Evolutionary conservation across 108 stramenopile species (phyloP), one percentile per base, ranked within the genome.

Genomic region (Fistulifera pelliculosa): DNA sequence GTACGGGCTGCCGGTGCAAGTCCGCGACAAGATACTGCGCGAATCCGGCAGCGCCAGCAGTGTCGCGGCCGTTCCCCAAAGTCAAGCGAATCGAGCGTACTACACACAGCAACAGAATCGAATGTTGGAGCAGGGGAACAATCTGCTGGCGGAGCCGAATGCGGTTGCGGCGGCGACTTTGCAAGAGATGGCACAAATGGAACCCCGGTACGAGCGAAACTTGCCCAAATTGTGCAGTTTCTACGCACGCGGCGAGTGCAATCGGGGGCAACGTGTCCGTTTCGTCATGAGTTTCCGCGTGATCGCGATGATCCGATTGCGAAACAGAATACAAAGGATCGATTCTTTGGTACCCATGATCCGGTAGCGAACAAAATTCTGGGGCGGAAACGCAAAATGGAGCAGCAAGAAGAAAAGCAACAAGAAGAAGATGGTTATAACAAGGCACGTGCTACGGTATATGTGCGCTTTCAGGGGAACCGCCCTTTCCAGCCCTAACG

Each of bases 271-370:
- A 71, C 70, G 18, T 98, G 97, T 73, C 97, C 97, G 1, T 98
- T 96, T 69, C 91, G 96, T n/a, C 96, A 97, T 66, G 96, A 95
- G 71, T 81, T 94, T 90, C 94, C 94, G 1, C 70, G 80, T 43
- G 94, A 95, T 75, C 79, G 81, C 52, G 89, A 90, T 38, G 93
- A 94, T 62, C 91, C 93, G 2, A 68, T 94, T 54, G 73, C 78
- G 47, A 88, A 95, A 50, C 94, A 97, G 75, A 90, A 88, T 70
- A 94, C 94, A 19, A 95, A 93, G 58, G 87, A 97, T 65, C 64
- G 96, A 18, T 97, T 95, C 62, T 95, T 83, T 54, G 96, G 96
- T 27, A 83, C 80, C 17, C 90, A 83, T 63, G 96, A 95, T 67
- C 93, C 89, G 6, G 93, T 93, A 12, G 96, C 94, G 8, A 68